These are phyloP conservation scores for Aspergillus kassunensis DNA, from an alignment of 495 filamentous ascomycete species.

Conservation along the genomic window DNA sequence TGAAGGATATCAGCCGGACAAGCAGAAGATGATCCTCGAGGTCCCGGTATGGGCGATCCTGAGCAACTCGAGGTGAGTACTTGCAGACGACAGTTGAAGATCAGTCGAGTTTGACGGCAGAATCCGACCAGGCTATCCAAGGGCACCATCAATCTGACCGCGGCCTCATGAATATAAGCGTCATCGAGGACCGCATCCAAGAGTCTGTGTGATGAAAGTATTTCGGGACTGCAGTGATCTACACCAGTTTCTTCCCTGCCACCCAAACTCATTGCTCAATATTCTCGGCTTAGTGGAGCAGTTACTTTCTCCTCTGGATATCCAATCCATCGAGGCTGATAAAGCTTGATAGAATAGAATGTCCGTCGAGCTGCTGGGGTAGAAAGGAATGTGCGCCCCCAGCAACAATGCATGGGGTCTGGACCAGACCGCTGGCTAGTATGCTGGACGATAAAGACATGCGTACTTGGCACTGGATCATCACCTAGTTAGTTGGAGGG, in stretches of 20 bases:
- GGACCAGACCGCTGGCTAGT: slow-evolving; percentile 16
- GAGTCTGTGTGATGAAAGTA: slow-evolving; percentile 17
- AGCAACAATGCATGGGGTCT: slow-evolving; percentile 34
- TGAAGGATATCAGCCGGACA: slow-evolving; percentile 22
- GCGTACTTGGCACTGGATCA: slow-evolving; percentile 2
- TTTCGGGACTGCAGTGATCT: slow-evolving; percentile 21
- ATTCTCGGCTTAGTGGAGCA: slow-evolving; percentile 5
- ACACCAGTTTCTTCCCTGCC: slow-evolving; percentile 3
- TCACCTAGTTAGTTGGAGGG: slow-evolving; percentile 9
- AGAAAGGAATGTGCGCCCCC: slow-evolving; percentile 36
- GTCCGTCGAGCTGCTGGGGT: slow-evolving; percentile 22
- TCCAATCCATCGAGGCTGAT: slow-evolving; percentile 10
- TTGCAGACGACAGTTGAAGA: slow-evolving; percentile 8
- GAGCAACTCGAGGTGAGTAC: slow-evolving; percentile 7
- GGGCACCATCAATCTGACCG: slow-evolving; percentile 1
- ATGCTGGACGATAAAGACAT: slow-evolving; percentile 22
- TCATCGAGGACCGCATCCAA: slow-evolving; percentile 28
- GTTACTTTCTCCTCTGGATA: neutral
- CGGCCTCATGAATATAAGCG: slow-evolving; percentile 28
- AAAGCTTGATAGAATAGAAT: slow-evolving; percentile 23
- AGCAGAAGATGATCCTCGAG: slow-evolving; percentile 23
- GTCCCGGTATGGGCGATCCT: slow-evolving; percentile 7
- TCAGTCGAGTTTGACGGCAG: slow-evolving; percentile 6
- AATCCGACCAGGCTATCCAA: neutral
- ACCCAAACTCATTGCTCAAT: slow-evolving; percentile 6